A percentile compares a stretch with the other conserved stretches of the same genome.
Conservation (phyloP, 73 alveolate species). For the Effrenium voratum region DNA sequence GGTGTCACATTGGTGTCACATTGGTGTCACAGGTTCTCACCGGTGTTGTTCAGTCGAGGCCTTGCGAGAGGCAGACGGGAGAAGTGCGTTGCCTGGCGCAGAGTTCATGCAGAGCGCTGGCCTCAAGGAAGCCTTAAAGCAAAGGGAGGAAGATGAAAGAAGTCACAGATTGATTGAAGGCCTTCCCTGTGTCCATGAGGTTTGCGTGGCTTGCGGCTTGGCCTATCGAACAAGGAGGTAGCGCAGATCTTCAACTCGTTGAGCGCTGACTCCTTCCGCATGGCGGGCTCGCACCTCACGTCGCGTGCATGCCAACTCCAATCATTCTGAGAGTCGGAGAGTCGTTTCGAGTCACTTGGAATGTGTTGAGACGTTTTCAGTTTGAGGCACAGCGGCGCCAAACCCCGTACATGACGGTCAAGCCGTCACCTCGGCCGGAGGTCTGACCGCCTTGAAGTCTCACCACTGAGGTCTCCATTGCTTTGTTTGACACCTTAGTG, state of each 20-base stretch:
- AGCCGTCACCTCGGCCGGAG: neutral
- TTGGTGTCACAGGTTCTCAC: no score
- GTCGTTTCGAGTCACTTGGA: neutral
- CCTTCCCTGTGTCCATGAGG: neutral
- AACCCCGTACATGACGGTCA: slow-evolving; percentile 41
- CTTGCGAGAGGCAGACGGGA: slow-evolving; percentile 32
- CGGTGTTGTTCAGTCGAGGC: no score
- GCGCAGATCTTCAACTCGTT: slow-evolving; percentile 79
- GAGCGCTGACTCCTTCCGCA: slow-evolving; percentile 61
- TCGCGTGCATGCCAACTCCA: no score
- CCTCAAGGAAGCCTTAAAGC: neutral
- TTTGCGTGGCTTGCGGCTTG: slow-evolving; percentile 39
- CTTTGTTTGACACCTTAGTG: slow-evolving; percentile 35
- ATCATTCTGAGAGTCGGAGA: neutral
- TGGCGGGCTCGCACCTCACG: slow-evolving; percentile 35
- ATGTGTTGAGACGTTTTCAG: no score
- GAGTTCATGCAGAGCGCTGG: slow-evolving; percentile 68
- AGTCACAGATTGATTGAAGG: neutral
- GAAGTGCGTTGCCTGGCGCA: slow-evolving; percentile 29
- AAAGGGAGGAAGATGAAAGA: neutral
- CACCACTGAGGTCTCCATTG: slow-evolving; percentile 37
- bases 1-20: no score
- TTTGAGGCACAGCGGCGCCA: no score
- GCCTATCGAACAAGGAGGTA: slow-evolving; percentile 86
- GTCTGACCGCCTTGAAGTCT: neutral